A percentile compares a stretch with the other conserved stretches of the same genome.
phyloP scores from a whole-genome alignment of 2,329 filamentous ascomycete genomes.

The Arachnomyces sp. region DNA sequence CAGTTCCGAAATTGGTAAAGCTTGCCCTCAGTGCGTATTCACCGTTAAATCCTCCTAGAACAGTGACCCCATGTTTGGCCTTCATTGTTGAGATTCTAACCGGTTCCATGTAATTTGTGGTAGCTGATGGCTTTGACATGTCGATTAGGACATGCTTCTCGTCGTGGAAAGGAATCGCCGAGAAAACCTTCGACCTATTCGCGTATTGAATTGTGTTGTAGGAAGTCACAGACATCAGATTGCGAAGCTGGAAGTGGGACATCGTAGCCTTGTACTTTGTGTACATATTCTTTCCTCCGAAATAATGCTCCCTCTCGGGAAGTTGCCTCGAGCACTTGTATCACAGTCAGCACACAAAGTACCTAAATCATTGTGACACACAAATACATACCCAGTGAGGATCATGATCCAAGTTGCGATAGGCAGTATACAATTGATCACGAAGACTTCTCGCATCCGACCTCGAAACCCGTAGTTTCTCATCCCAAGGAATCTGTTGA shows the following conservation, averaged over 20 bases:
- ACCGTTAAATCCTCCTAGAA: constrained; percentile 50
- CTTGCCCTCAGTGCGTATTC: constrained; percentile 46
- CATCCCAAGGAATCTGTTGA: constrained; percentile 35
- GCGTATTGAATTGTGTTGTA: constrained; percentile 50
- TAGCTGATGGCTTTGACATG: constrained; percentile 33
- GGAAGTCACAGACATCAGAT: constrained; percentile 46
- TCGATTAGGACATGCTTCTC: constrained; percentile 40
- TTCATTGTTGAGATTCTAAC: constrained; percentile 48
- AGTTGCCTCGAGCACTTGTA: constrained; percentile 24
- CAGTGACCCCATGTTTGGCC: constrained; percentile 40
- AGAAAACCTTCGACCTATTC: constrained; percentile 38
- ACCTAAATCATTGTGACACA: neutral
- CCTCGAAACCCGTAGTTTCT: constrained; percentile 28
- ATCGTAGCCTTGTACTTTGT: constrained; percentile 43
- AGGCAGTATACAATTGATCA: constrained; percentile 34
- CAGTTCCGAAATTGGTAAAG: constrained; percentile 23
- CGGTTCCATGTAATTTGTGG: constrained; percentile 26
- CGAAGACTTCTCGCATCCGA: constrained; percentile 30
- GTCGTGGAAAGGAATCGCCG: constrained; percentile 40
- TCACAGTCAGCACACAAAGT: constrained; percentile 13
- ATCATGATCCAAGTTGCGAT: constrained; percentile 29
- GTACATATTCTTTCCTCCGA: constrained; percentile 42
- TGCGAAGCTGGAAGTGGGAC: constrained; percentile 52
- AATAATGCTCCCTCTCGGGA: constrained; percentile 37
- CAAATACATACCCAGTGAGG: constrained; percentile 14